Evolutionary conservation across 108 stramenopile genomes (phyloP).

Genomic region (Nannochloropsis gaditana): DNA sequence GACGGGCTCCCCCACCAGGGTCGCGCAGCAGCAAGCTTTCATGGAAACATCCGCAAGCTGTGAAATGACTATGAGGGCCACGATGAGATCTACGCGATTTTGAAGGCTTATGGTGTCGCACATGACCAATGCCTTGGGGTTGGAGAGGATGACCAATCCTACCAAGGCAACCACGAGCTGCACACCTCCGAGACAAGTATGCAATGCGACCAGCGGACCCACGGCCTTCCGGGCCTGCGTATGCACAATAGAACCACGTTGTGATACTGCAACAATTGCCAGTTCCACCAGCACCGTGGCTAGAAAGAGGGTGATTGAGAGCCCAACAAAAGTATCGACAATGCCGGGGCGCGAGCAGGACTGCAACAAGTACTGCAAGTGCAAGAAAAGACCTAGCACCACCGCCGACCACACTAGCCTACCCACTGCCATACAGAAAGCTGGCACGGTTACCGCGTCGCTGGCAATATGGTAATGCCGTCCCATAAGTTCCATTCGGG

Average conservation of each 20-base stretch:
- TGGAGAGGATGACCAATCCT: conserved; percentile 5
- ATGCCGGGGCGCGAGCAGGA: conserved; percentile 4
- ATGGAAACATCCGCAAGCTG: not conserved
- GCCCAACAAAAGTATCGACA: not conserved
- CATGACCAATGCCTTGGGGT: not conserved
- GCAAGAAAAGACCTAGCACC: conserved; percentile 6
- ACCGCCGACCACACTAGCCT: not conserved
- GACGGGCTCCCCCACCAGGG: not conserved
- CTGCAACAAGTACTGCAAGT: conserved; percentile 18
- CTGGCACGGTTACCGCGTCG: not conserved
- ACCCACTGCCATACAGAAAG: not conserved
- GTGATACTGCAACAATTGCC: not conserved
- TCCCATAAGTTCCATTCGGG: conserved; percentile 4
- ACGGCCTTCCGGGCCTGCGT: conserved; percentile 3
- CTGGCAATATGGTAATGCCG: conserved; percentile 21
- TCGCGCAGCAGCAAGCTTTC: conserved; percentile 12
- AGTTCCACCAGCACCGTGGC: not conserved
- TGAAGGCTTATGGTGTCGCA: not conserved
- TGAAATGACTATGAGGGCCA: conserved; percentile 6
- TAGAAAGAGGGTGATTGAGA: not conserved
- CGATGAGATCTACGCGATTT: conserved; percentile 10
- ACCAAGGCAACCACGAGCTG: not conserved
- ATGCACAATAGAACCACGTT: not conserved
- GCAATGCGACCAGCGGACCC: not conserved
- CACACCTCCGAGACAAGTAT: not conserved